Evolutionary conservation across 768 basidiomycete species (phyloP).

Genomic region (Tricholoma matsutake): DNA sequence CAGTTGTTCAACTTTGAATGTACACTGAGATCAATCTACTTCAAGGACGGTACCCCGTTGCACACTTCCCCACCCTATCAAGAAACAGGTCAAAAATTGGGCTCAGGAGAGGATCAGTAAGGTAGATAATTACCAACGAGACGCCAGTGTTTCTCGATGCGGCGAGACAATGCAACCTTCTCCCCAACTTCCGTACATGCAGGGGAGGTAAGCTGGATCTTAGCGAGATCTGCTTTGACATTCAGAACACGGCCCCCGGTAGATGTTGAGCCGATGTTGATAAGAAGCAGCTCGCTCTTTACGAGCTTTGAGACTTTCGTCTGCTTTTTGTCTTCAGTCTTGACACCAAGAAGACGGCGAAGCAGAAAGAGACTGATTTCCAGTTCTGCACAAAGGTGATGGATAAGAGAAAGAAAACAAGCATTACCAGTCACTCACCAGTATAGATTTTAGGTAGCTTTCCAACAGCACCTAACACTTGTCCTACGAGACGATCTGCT

Average conservation of each 20-base stretch:
- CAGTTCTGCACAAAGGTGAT: constrained; percentile 50
- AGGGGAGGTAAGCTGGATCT: constrained; percentile 90
- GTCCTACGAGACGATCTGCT: constrained; percentile 95
- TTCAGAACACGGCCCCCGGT: constrained; percentile 93
- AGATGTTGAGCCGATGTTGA: constrained; percentile 98
- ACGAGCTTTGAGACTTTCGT: constrained; percentile 91
- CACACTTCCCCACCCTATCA: constrained; percentile 68
- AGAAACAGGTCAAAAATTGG: background rate
- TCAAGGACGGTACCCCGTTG: constrained; percentile 83
- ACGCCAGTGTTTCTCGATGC: constrained; percentile 99
- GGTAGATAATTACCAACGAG: constrained; percentile 70
- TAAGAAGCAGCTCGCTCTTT: constrained; percentile 89
- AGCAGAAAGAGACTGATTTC: constrained; percentile 94
- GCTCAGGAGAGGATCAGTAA: background rate
- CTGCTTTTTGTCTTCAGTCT: constrained; percentile 98
- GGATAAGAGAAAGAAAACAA: background rate
- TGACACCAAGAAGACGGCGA: constrained; percentile 94
- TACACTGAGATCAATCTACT: constrained; percentile 49
- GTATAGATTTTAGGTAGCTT: constrained; percentile 93
- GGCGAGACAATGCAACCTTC: constrained; percentile 91
- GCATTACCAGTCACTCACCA: constrained; percentile 39
- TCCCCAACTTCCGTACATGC: constrained; percentile 97
- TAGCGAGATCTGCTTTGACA: constrained; percentile 93
- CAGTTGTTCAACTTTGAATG: background rate
- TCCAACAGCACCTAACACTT: constrained; percentile 93